Evolutionary conservation across 2,329 filamentous ascomycete species (phyloP), one percentile per base, ranked within the genome.

Genomic region (Alternaria sp.): DNA sequence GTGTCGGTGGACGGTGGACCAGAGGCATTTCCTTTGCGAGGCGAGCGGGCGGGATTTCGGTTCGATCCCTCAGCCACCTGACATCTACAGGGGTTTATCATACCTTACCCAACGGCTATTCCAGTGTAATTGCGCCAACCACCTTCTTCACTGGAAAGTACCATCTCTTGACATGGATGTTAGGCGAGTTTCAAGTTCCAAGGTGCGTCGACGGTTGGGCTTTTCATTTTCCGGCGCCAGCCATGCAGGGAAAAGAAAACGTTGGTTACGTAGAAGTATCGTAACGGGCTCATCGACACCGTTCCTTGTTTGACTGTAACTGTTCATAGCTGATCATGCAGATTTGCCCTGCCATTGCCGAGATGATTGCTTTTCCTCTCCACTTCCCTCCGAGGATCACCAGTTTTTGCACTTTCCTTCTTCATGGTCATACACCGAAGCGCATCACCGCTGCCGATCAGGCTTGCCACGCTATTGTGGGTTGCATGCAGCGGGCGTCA

Each of bases 1-100:
- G 18, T 53, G 38, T 43, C 24, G 51, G 39, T 14, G 20, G 26
- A 24, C 51, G 38, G 12, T 30, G 26, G 26, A 34, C 51, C 36
- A n/a, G 43, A 43, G 32, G 28, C 46, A 34, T 44, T 34, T 30
- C 42, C 30, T 36, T 24, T 38, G 53, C 47, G 46, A 57, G 51
- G 47, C 57, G 53, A 57, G 57, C 58, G 58, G 58, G 44, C 53
- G 58, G 58, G 42, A 60, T 26, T 41, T 42, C 58, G 41, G 42
- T 48, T 57, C 36, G 54, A 44, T 47, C 47, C 30, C 34, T 53
- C 54, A 52, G 47, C 57, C 57, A 51, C 57, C n/a, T 32, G 18
- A 12, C n/a, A 14, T 44, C 43, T 34, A 57, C 57, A 41, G 34
- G 57, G 53, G 57, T 11, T 22, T 22, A 20, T 20, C n/a, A 52